A percentile compares a stretch with the other conserved stretches of the same genome.
Conservation (phyloP, 78 protist species). For the Trichosphaerium sp. region DNA sequence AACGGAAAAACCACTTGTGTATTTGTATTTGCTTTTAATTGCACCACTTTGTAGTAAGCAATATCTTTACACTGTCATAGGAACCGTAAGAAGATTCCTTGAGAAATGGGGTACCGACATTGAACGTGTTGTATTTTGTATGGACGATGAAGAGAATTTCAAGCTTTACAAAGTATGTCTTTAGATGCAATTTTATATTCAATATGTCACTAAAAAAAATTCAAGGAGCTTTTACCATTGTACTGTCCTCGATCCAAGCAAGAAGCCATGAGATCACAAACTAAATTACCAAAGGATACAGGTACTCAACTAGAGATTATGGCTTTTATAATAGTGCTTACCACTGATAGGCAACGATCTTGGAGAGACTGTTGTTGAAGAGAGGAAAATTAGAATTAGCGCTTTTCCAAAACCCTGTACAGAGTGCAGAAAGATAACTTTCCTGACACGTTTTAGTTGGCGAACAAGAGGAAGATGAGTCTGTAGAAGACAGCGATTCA, state of each 20-base stretch:
- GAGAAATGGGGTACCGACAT: not conserved
- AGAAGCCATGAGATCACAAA: not conserved
- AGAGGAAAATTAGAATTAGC: slow-evolving; percentile 5
- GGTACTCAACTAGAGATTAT: no score
- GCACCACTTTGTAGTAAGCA: not conserved
- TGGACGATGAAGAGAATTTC: not conserved
- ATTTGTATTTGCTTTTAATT: not conserved
- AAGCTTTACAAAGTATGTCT: no score
- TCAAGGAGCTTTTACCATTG: not conserved
- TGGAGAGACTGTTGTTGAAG: slow-evolving; percentile 1
- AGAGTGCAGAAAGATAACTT: not conserved
- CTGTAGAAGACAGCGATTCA: not conserved
- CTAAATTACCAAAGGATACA: slow-evolving; percentile 3
- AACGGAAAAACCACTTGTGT: not conserved
- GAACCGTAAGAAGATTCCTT: slow-evolving; percentile 22
- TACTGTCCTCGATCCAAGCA: slow-evolving; percentile 18
- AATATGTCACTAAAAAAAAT: no score
- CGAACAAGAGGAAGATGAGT: not conserved
- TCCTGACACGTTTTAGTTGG: not conserved
- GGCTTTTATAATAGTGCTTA: no score
- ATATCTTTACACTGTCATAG: not conserved
- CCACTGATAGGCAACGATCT: no score
- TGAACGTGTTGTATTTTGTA: not conserved
- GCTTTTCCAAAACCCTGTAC: not conserved
- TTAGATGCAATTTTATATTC: no score